Conservation (phyloP, 1,139 yeast species). For the Blastobotrys proliferans region DNA sequence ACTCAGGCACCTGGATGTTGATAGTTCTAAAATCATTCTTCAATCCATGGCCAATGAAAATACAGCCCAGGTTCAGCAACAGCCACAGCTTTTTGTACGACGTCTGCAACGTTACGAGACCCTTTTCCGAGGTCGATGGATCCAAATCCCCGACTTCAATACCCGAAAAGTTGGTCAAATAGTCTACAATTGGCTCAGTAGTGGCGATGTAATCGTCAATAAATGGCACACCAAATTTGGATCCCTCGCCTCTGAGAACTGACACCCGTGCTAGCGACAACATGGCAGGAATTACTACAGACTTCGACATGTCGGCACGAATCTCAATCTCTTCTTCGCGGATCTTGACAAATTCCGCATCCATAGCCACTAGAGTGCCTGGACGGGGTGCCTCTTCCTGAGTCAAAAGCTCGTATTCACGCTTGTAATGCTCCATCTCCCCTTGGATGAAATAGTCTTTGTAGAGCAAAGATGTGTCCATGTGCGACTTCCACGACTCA, state of each 20-base stretch:
- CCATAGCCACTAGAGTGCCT: conserved; percentile 84
- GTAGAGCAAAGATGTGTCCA: conserved; percentile 65
- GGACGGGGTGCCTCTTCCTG: conserved; percentile 64
- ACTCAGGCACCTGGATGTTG: conserved; percentile 78
- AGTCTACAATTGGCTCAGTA: conserved; percentile 64
- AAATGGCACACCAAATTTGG: conserved; percentile 70
- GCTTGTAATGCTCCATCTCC: conserved; percentile 52
- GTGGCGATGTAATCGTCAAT: conserved; percentile 91
- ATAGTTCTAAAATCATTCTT: conserved; percentile 89
- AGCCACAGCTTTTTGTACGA: conserved; percentile 90
- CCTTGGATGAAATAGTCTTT: conserved; percentile 75
- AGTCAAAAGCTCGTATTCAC: conserved; percentile 64
- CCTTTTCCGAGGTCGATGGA: conserved; percentile 58
- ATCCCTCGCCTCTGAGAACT: conserved; percentile 71
- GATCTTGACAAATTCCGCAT: conserved; percentile 90
- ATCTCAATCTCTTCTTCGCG: conserved; percentile 80
- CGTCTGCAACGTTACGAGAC: conserved; percentile 75
- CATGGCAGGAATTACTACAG: conserved; percentile 68
- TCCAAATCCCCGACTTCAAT: conserved; percentile 89
- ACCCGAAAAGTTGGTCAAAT: conserved; percentile 87
- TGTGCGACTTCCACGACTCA: conserved; percentile 39
- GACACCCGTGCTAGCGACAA: conserved; percentile 86
- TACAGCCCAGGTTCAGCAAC: conserved; percentile 78
- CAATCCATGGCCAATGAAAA: conserved; percentile 93
- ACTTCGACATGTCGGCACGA: conserved; percentile 62